A percentile compares a stretch with the other conserved stretches of the same genome.
These are phyloP conservation scores for Papiliotrema fonsecae DNA, from an alignment of 1,284 basidiomycete genomes.

Conservation along the genomic window DNA sequence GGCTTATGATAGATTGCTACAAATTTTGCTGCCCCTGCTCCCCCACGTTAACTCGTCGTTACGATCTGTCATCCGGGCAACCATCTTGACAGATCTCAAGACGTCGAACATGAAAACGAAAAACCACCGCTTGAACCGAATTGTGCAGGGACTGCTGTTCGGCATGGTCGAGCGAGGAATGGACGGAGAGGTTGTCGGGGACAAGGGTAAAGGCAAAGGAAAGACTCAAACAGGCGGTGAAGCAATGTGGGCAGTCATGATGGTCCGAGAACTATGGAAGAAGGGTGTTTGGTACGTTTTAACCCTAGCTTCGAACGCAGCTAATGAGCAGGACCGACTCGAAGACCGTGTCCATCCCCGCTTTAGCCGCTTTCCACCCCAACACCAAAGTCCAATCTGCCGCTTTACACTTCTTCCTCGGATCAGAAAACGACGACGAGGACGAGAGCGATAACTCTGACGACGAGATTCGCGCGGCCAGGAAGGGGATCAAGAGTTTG, in stretches of 20 bases:
- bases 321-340: slow-evolving; percentile 65
- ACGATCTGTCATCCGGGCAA: slow-evolving; percentile 81
- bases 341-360: slow-evolving; percentile 89
- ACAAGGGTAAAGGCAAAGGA: slow-evolving; percentile 60
- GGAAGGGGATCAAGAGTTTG: slow-evolving; percentile 63
- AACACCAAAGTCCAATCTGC: slow-evolving; percentile 92
- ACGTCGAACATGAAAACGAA: slow-evolving; percentile 83
- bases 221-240: slow-evolving; percentile 66
- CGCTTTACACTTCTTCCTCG: slow-evolving; percentile 96
- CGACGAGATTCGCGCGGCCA: slow-evolving; percentile 53
- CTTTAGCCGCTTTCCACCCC: slow-evolving; percentile 90
- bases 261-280: slow-evolving; percentile 91
- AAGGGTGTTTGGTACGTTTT: slow-evolving; percentile 80
- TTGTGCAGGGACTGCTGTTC: slow-evolving; percentile 94
- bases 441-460: slow-evolving; percentile 67
- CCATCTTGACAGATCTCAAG: slow-evolving; percentile 92
- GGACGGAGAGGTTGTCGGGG: slow-evolving; percentile 69
- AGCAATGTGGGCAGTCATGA: slow-evolving; percentile 94
- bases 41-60: slow-evolving; percentile 85
- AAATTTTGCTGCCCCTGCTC: slow-evolving; percentile 86
- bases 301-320: background rate
- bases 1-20: slow-evolving; percentile 62
- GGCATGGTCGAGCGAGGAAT: slow-evolving; percentile 90
- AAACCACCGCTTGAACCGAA: slow-evolving; percentile 93
- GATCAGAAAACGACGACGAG: slow-evolving; percentile 65